Base-by-base conservation (phyloP, 129 eudicot genomes). In the Artemisia tridentata region DNA sequence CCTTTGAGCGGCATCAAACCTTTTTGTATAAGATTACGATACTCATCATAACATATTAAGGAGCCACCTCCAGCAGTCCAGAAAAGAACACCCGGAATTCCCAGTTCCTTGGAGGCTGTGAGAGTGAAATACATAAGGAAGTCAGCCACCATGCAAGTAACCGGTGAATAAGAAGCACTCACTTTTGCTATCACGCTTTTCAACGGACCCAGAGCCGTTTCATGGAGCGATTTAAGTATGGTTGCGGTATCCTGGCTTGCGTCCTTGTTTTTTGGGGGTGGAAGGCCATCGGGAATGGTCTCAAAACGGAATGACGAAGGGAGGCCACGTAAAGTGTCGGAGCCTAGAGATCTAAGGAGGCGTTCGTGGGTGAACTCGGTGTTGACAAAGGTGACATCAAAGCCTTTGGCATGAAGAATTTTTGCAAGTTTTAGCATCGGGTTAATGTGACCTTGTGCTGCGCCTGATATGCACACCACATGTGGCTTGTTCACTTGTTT, bases 361-460 rank as follows among this genome's bases (percentile, higher is more conserved):
- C 84, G 81, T 12, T 43, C 74, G 41, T 80, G 81, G 71, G 43
- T 80, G 45, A 72, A 73, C 3, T 73, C 75, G 0, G 72, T 73
- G 75, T 64, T 78, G 6, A 78, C 63, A 7, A 65, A 79, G 29
- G 83, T 79, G 66, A 79, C 62, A 19, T 20, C n/a, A 46, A 79
- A 74, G 76, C 72, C 83, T 68, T 72, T 78, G 45, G 68, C 20
- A 23, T 84, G 84, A 9, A 86, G 84, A 15, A 86, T 72, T 52
- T 64, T 71, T 0, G 91, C 88, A 18, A 86, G 82, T 17, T 76
- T 77, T 13, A 83, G 72, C 76, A 86, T 76, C 7, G 88, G 88
- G 72, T 54, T 78, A n/a, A 78, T 78, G 76, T 78, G 81, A 21
- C 81, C 81, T 76, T 76, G 80, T 19, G 64, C 56, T 63, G 75